phyloP scores from a whole-genome alignment of 208 protist genomes.

The Trypanosoma rangeli region DNA sequence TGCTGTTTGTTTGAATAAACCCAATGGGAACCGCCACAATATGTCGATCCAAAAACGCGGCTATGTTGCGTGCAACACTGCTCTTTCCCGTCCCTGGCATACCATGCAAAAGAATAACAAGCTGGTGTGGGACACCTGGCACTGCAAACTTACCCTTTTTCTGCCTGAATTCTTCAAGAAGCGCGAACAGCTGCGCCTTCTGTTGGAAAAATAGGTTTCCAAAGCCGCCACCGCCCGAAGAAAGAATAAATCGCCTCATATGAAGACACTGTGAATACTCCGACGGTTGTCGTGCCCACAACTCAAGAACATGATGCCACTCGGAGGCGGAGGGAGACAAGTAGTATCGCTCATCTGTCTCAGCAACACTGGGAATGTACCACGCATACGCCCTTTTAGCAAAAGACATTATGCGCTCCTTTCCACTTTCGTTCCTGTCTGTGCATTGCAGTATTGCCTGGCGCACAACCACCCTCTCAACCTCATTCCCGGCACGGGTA shows the following conservation, averaged over 20 bases:
- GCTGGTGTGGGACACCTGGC: conserved; percentile 47
- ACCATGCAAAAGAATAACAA: conserved; percentile 87
- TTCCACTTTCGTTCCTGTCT: conserved; percentile 8
- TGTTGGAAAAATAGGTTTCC: conserved; percentile 79
- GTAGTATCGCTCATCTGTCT: conserved; percentile 33
- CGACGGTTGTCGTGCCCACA: not conserved
- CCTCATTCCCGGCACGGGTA: not conserved
- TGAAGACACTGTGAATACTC: conserved; percentile 10
- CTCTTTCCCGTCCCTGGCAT: conserved; percentile 95
- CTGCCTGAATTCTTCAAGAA: conserved; percentile 68
- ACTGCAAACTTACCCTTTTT: conserved; percentile 67
- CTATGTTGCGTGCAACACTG: conserved; percentile 83
- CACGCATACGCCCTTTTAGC: conserved; percentile 48
- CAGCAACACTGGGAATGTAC: conserved; percentile 33
- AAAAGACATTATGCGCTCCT: conserved; percentile 55
- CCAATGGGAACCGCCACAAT: conserved; percentile 75
- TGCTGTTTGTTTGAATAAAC: conserved; percentile 62
- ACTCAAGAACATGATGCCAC: conserved; percentile 9
- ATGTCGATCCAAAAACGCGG: conserved; percentile 63
- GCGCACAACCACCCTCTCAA: conserved; percentile 19
- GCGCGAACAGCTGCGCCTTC: conserved; percentile 58
- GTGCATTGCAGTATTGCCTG: conserved; percentile 22
- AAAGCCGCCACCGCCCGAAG: conserved; percentile 55
- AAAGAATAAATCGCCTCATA: conserved; percentile 23
- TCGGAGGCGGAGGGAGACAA: conserved; percentile 40